Percentiles rank a stretch among this genome's conserved stretches.
Evolutionary conservation across 305 asterid genomes (phyloP).

Genomic region (Fraxinus floribunda): DNA sequence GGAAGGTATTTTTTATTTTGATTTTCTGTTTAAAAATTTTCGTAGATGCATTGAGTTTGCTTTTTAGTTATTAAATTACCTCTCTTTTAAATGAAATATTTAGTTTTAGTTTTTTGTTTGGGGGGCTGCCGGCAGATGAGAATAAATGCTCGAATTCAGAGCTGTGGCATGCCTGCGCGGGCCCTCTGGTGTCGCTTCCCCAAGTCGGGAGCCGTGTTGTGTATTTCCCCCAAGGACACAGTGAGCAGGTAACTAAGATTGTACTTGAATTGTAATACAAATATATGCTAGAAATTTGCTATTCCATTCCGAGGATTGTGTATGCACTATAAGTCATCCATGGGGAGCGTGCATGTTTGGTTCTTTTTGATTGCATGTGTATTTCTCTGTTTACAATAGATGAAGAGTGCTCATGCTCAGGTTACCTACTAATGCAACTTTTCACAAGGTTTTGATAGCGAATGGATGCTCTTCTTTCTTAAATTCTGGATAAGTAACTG

Average conservation of each 20-base stretch:
- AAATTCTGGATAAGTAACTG: not conserved
- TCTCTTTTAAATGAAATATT: constrained; percentile 1
- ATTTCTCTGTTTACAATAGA: not conserved
- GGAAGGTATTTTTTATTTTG: constrained; percentile 50
- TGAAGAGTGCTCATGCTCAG: not conserved
- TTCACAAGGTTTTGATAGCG: not conserved
- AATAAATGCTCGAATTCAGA: constrained; percentile 96
- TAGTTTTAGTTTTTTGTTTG: not conserved
- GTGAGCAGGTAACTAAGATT: constrained; percentile 74
- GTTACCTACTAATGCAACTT: not conserved
- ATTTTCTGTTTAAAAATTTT: not conserved
- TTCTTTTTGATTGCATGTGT: not conserved
- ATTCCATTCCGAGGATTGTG: not conserved
- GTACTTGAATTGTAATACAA: constrained; percentile 3
- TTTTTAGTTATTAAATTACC: constrained; percentile 19
- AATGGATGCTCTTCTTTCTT: not conserved
- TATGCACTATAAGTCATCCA: not conserved
- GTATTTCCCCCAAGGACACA: constrained; percentile 95
- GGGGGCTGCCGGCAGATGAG: constrained; percentile 50
- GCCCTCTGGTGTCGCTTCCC: constrained; percentile 92
- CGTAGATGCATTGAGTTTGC: constrained; percentile 16
- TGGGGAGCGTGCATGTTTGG: not conserved
- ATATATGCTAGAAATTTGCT: constrained; percentile 1
- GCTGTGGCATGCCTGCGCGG: constrained; percentile 99
- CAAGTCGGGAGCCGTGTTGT: constrained; percentile 83